Evolutionary conservation across 2,329 filamentous ascomycete species (phyloP).

Genomic region (Colletotrichum zoysiae): DNA sequence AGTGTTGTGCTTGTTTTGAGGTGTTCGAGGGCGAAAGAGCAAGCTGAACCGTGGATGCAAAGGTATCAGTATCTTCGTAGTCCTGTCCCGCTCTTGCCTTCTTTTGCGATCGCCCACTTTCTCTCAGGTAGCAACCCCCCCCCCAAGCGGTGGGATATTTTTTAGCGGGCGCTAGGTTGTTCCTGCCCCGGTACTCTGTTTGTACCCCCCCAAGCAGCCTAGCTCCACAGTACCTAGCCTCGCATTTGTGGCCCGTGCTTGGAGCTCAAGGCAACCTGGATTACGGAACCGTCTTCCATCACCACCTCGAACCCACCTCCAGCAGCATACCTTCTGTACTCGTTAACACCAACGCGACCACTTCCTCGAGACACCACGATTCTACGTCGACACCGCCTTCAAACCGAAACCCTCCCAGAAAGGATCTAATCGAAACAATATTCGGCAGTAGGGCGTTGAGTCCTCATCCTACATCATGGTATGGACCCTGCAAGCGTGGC

Average conservation of each 20-base stretch:
- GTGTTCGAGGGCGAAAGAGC: constrained; percentile 6
- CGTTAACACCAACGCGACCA: constrained; percentile 26
- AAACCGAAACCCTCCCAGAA: background rate
- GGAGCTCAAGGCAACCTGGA: constrained; percentile 46
- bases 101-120: constrained; percentile 43
- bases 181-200: constrained; percentile 41
- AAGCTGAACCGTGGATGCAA: constrained; percentile 28
- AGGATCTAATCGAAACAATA: background rate
- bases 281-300: constrained; percentile 46
- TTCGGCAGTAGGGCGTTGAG: constrained; percentile 43
- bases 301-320: constrained; percentile 30
- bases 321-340: constrained; percentile 13
- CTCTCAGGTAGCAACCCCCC: constrained; percentile 37
- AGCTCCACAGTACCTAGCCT: constrained; percentile 42
- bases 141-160: constrained; percentile 44
- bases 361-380: constrained; percentile 23
- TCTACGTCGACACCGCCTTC: constrained; percentile 5
- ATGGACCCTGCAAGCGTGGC: constrained; percentile 42
- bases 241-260: constrained; percentile 43
- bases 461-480: constrained; percentile 58
- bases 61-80: constrained; percentile 36
- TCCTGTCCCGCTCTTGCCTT: constrained; percentile 43
- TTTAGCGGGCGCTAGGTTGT: constrained; percentile 43
- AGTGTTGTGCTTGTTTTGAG: constrained; percentile 14
- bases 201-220: constrained; percentile 31